Conservation (phyloP, 2,329 filamentous ascomycete species). For the Penicillium sp. region DNA sequence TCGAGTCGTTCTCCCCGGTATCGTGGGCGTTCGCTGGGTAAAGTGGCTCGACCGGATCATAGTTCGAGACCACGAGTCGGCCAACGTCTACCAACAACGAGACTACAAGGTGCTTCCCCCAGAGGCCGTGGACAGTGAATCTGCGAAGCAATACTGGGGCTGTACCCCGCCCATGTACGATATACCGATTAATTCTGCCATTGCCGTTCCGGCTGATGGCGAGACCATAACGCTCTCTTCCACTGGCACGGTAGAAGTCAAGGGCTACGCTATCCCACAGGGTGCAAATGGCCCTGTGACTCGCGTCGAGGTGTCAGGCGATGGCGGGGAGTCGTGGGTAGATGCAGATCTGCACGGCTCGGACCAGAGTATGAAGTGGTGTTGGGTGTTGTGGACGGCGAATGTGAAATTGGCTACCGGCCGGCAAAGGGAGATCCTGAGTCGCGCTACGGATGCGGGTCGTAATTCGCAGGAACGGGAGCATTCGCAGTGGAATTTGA, state of each 20-base stretch:
- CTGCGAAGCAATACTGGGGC: constrained; percentile 57
- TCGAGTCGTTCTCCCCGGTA: constrained; percentile 54
- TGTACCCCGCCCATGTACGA: constrained; percentile 54
- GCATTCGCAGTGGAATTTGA: constrained; percentile 58
- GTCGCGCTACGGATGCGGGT: constrained; percentile 56
- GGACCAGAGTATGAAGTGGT: constrained; percentile 49
- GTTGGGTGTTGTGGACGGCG: constrained; percentile 59
- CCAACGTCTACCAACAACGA: constrained; percentile 59
- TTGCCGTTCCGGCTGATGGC: constrained; percentile 50
- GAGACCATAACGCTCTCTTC: constrained; percentile 44
- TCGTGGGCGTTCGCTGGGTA: constrained; percentile 56
- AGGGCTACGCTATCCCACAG: constrained; percentile 59
- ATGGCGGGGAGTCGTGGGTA: constrained; percentile 54
- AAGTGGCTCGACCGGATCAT: constrained; percentile 60
- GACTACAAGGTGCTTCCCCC: constrained; percentile 63
- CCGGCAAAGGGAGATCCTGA: constrained; percentile 49
- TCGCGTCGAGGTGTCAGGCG: constrained; percentile 55
- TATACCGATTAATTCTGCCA: constrained; percentile 59
- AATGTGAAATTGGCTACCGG: constrained; percentile 47
- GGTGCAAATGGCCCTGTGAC: constrained; percentile 56
- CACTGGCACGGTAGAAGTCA: constrained; percentile 50
- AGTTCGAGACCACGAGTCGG: constrained; percentile 52
- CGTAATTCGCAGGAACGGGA: constrained; percentile 53
- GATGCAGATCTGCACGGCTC: constrained; percentile 45
- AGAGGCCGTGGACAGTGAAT: constrained; percentile 50